Percentiles rank a stretch among this genome's conserved stretches.
Conservation (phyloP, 2,329 filamentous ascomycete genomes). For the Aaosphaeria pasadenensis region DNA sequence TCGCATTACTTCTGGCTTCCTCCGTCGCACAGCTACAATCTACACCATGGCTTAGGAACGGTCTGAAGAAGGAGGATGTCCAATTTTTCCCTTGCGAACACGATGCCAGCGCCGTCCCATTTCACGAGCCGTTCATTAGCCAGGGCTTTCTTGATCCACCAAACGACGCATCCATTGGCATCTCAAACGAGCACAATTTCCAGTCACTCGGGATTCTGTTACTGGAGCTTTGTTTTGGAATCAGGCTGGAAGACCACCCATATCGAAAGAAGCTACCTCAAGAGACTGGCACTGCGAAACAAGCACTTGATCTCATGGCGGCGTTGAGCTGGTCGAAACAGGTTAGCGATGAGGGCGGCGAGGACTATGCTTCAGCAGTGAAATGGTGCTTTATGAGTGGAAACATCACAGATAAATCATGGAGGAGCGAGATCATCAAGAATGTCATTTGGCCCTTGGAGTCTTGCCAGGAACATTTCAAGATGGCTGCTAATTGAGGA, state of each 20-base stretch:
- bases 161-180: not conserved
- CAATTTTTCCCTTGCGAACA: slow-evolving; percentile 8
- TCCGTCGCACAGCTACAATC: slow-evolving; percentile 14
- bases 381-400: slow-evolving; percentile 15
- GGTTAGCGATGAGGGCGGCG: slow-evolving; percentile 13
- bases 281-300: slow-evolving; percentile 4
- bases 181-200: slow-evolving; percentile 11
- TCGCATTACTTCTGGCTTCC: slow-evolving; percentile 15
- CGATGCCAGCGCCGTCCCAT: slow-evolving; percentile 3
- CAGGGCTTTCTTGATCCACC: slow-evolving; percentile 68
- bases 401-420: slow-evolving; percentile 3
- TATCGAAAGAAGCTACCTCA: slow-evolving; percentile 7
- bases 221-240: slow-evolving; percentile 15
- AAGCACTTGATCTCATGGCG: slow-evolving; percentile 13
- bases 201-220: slow-evolving; percentile 16
- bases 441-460: slow-evolving; percentile 16
- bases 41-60: slow-evolving; percentile 10
- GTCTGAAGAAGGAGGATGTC: slow-evolving; percentile 10
- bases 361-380: slow-evolving; percentile 15
- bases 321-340: slow-evolving; percentile 11
- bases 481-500: not conserved
- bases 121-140: slow-evolving; percentile 68
- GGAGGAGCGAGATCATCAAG: slow-evolving; percentile 12
- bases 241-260: slow-evolving; percentile 11
- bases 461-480: slow-evolving; percentile 10